A percentile compares a stretch with the other conserved stretches of the same genome.
phyloP scores from a whole-genome alignment of 208 protist genomes.

The Trichomonas tenax region DNA sequence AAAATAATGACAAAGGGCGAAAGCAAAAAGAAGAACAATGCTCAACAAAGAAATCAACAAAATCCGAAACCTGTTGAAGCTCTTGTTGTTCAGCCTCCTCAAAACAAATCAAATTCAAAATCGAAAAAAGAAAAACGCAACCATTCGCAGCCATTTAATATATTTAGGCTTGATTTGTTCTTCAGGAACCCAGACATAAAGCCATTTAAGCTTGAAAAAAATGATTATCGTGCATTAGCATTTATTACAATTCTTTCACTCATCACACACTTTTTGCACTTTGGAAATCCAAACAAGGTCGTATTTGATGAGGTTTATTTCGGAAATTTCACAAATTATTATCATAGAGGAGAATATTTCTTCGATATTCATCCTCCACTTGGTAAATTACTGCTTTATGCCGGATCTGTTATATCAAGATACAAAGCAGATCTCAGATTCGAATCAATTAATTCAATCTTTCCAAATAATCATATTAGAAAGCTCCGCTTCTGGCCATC shows the following conservation, averaged over 20 bases:
- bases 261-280: neutral
- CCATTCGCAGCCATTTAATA: too few relatives aligned
- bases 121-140: too few relatives aligned
- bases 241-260: neutral
- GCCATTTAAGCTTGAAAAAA: neutral
- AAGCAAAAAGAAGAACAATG: too few relatives aligned
- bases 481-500: neutral
- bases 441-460: neutral
- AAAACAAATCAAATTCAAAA: too few relatives aligned
- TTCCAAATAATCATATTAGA: neutral
- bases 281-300: neutral
- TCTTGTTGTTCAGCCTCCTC: too few relatives aligned
- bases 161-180: too few relatives aligned
- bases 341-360: neutral
- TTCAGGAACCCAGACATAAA: neutral
- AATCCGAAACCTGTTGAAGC: too few relatives aligned
- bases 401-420: neutral
- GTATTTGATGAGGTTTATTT: constrained; percentile 20
- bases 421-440: neutral
- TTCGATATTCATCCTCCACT: constrained; percentile 13
- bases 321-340: neutral
- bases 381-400: neutral
- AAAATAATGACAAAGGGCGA: too few relatives aligned
- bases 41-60: too few relatives aligned
- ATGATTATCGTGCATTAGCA: neutral